These are phyloP conservation scores for Prunus campanulata DNA, from an alignment of 306 rosid genomes.

Conservation along the genomic window DNA sequence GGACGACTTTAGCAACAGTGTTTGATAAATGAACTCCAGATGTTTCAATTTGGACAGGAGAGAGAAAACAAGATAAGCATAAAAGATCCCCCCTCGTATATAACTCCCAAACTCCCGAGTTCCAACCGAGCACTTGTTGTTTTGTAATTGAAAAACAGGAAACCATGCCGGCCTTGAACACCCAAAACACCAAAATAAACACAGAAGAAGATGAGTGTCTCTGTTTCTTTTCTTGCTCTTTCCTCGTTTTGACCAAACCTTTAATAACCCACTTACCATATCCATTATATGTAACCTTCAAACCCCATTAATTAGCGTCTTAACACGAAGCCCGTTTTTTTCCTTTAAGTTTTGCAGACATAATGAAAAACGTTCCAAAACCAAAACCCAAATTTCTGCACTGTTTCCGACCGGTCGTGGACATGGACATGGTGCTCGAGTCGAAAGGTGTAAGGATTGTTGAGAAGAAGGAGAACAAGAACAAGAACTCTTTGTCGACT, in stretches of 20 bases:
- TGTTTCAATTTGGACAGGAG: background rate
- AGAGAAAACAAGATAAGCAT: conserved; percentile 19
- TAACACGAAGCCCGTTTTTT: background rate
- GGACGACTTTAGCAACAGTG: background rate
- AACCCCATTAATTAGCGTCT: conserved; percentile 1
- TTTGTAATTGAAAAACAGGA: background rate
- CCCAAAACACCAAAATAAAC: background rate
- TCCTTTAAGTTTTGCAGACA: background rate
- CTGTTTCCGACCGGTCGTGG: conserved; percentile 66
- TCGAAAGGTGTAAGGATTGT: conserved; percentile 12
- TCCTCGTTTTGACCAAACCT: conserved; percentile 13
- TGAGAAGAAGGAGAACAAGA: conserved; percentile 6
- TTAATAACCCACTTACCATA: background rate
- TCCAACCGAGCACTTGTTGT: background rate
- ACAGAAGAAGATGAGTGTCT: background rate
- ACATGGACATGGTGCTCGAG: conserved; percentile 44
- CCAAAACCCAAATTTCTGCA: conserved; percentile 42
- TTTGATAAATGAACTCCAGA: background rate
- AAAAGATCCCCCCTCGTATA: background rate
- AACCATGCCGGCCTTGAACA: conserved; percentile 7
- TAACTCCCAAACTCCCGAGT: conserved; percentile 4
- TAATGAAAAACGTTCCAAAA: conserved; percentile 47
- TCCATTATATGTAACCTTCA: conserved; percentile 13
- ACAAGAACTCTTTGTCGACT: conserved; percentile 5
- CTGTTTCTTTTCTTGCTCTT: conserved; percentile 14